Conservation (phyloP, 257 asterid species). For the Solanum virginianum region DNA sequence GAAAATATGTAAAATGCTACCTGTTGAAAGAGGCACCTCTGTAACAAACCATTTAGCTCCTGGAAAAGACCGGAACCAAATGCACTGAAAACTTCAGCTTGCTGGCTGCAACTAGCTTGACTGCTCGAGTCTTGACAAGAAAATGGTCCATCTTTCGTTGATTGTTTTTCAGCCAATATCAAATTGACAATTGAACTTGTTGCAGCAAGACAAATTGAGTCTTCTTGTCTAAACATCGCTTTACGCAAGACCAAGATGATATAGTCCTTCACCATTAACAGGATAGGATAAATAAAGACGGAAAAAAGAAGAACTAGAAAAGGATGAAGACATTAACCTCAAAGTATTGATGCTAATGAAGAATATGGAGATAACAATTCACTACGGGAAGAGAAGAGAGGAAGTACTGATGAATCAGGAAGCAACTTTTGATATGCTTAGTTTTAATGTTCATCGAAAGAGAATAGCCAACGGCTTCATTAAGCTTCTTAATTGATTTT, state of each 20-base stretch:
- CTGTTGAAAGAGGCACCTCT: conserved; percentile 89
- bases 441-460: not conserved
- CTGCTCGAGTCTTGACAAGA: conserved; percentile 85
- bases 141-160: conserved; percentile 34
- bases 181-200: conserved; percentile 53
- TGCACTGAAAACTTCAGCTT: conserved; percentile 37
- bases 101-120: conserved; percentile 92
- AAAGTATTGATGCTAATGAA: not conserved
- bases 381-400: not conserved
- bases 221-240: conserved; percentile 86
- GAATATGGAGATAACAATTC: not conserved
- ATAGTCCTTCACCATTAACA: conserved; percentile 41
- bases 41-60: conserved; percentile 77
- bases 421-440: not conserved
- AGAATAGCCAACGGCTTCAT: not conserved
- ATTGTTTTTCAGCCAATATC: conserved; percentile 55
- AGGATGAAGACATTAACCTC: not conserved
- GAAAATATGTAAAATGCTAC: conserved; percentile 16
- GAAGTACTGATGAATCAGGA: not conserved
- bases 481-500: not conserved
- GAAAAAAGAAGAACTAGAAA: not conserved
- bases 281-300: not conserved
- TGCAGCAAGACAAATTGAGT: conserved; percentile 65
- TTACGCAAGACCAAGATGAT: conserved; percentile 66
- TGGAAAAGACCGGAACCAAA: conserved; percentile 46